Conservation (phyloP, 768 basidiomycete genomes). For the Phallus indusiatus region DNA sequence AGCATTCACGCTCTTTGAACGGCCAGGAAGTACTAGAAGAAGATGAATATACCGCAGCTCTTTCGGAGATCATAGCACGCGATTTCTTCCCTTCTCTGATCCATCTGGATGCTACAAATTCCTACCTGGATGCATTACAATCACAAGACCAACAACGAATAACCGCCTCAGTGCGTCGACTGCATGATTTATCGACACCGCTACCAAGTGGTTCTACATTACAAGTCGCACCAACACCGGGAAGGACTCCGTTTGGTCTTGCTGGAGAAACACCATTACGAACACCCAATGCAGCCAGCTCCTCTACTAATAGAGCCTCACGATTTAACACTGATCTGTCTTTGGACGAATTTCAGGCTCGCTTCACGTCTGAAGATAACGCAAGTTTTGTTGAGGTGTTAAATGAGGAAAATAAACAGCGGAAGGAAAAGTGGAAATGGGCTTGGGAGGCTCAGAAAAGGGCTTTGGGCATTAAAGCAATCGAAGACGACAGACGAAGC, state of each 20-base stretch:
- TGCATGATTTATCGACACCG: constrained; percentile 59
- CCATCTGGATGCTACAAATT: constrained; percentile 81
- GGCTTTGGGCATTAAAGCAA: constrained; percentile 49
- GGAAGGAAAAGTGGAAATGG: constrained; percentile 81
- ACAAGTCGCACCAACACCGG: constrained; percentile 34
- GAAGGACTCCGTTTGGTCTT: constrained; percentile 55
- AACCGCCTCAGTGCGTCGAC: constrained; percentile 60
- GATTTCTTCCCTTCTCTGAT: constrained; percentile 96
- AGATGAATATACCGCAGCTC: constrained; percentile 87
- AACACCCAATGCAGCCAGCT: constrained; percentile 10
- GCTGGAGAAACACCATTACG: constrained; percentile 61
- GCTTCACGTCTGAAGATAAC: constrained; percentile 95
- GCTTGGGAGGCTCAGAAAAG: constrained; percentile 87
- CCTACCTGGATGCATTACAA: constrained; percentile 71
- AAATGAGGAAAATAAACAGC: constrained; percentile 75
- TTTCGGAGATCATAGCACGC: constrained; percentile 88
- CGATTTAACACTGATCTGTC: constrained; percentile 43
- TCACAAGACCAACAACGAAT: constrained; percentile 73
- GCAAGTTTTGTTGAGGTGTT: constrained; percentile 91
- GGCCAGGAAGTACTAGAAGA: constrained; percentile 72
- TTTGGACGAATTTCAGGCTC: constrained; percentile 82
- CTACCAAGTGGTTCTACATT: constrained; percentile 13
- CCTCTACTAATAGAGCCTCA: constrained; percentile 40
- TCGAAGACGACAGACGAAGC: constrained; percentile 49
- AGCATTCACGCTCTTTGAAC: constrained; percentile 51